A percentile compares a stretch with the other conserved stretches of the same genome.
These are phyloP conservation scores for Candida sonorensis DNA, from an alignment of 805 yeast species.

Conservation along the genomic window DNA sequence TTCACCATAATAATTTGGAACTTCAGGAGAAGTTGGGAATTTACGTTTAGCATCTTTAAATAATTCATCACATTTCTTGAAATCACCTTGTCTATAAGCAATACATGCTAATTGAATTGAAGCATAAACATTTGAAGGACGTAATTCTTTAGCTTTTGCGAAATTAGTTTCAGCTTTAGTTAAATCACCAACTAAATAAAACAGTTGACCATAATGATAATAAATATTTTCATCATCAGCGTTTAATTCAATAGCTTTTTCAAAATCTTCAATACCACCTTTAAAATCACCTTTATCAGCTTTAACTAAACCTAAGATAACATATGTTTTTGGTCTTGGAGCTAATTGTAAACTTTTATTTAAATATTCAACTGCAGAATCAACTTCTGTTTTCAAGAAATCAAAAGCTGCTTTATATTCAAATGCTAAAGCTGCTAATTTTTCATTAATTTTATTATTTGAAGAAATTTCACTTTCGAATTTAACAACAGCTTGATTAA, in stretches of 20 bases:
- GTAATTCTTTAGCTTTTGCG: slow-evolving; percentile 64
- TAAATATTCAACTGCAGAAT: slow-evolving; percentile 56
- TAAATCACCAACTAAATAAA: slow-evolving; percentile 72
- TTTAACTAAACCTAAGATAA: slow-evolving; percentile 72
- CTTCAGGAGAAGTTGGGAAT: slow-evolving; percentile 85
- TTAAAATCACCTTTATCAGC: slow-evolving; percentile 69
- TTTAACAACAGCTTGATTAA: slow-evolving; percentile 51
- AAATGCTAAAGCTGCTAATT: slow-evolving; percentile 60
- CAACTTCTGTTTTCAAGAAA: slow-evolving; percentile 71
- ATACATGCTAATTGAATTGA: slow-evolving; percentile 91
- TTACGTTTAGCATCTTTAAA: slow-evolving; percentile 64
- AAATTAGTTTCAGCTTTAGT: slow-evolving; percentile 68
- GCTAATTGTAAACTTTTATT: slow-evolving; percentile 55
- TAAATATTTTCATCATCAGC: slow-evolving; percentile 73
- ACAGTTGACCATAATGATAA: slow-evolving; percentile 93
- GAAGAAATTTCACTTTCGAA: slow-evolving; percentile 28
- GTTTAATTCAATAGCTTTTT: slow-evolving; percentile 60
- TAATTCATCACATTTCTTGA: slow-evolving; percentile 49
- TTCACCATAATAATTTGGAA: slow-evolving; percentile 95
- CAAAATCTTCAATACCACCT: slow-evolving; percentile 61
- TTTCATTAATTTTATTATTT: slow-evolving; percentile 28
- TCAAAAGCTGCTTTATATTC: slow-evolving; percentile 81
- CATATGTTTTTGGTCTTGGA: slow-evolving; percentile 78
- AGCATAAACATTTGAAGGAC: slow-evolving; percentile 73
- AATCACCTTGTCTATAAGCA: slow-evolving; percentile 68